These are phyloP conservation scores for Candida sp. DNA, from an alignment of 1,139 yeast species.

Conservation along the genomic window DNA sequence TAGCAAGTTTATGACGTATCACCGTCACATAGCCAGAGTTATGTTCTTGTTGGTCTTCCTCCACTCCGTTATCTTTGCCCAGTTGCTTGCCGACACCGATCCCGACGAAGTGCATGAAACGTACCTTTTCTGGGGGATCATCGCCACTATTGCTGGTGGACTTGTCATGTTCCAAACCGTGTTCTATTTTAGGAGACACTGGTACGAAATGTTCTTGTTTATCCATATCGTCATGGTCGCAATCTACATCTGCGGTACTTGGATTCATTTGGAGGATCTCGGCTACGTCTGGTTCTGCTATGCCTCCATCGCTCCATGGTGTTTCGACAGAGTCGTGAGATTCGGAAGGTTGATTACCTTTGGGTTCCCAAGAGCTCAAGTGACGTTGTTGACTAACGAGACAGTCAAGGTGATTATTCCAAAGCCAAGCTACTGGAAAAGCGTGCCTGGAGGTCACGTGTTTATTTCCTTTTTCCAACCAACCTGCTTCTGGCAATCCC, in stretches of 20 bases:
- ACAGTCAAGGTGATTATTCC: conserved; percentile 42
- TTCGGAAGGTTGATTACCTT: conserved; percentile 47
- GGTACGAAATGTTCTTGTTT: conserved; percentile 67
- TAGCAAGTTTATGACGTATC: conserved; percentile 49
- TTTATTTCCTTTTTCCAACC: conserved; percentile 43
- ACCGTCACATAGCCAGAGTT: too few species aligned
- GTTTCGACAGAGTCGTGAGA: conserved; percentile 59
- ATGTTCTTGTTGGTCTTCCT: too few species aligned
- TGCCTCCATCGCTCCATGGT: conserved; percentile 68
- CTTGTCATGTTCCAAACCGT: conserved; percentile 52
- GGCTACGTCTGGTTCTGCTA: too few species aligned
- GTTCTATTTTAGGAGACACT: conserved; percentile 52
- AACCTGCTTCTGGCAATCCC: conserved; percentile 58
- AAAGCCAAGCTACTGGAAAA: conserved; percentile 41
- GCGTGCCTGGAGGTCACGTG: conserved; percentile 44
- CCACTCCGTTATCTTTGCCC: conserved; percentile 44
- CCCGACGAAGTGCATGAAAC: too few species aligned
- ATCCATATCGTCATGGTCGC: conserved; percentile 63
- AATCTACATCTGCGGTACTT: conserved; percentile 59
- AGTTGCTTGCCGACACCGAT: background rate
- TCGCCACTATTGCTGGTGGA: conserved; percentile 10
- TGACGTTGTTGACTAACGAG: conserved; percentile 43
- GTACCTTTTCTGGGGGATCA: too few species aligned
- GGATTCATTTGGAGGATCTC: conserved; percentile 45
- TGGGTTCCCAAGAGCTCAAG: conserved; percentile 56